Evolutionary conservation across 208 protist genomes (phyloP), one percentile per base, ranked within the genome.

Genomic region (Lotmaria passim): DNA sequence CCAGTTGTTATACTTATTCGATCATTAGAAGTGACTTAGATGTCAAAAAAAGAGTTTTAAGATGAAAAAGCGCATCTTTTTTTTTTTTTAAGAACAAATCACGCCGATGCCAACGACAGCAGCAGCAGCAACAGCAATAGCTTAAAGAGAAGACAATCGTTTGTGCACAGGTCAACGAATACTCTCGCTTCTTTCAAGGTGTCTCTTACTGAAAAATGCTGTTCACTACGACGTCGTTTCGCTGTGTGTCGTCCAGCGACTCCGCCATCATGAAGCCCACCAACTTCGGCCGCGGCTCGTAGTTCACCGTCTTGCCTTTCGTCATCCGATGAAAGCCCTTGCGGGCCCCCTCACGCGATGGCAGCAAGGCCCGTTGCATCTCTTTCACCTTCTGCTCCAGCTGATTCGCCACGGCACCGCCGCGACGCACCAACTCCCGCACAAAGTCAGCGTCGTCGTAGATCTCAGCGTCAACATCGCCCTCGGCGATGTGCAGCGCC

Each of bases 371-470:
- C 24, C 63, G 31, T 14, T 88, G 61, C 50, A 82, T 75, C 17
- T 85, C 75, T 39, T 68, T 60, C 23, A 90, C 76, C 59, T 91
- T 84, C 75, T 91, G 73, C 60, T 91, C 71, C 41, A 95, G 69
- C 48, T 82, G 79, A 33, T 65, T 69, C 21, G 85, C 79, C 60
- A 83, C 73, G 14, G 59, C 61, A 17, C 88, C 91, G 26, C 86
- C 83, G 52, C 86, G 88, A 30, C 74, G 77, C 60, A 94, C 88
- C 53, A 93, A 69, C 58, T 96, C 91, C 2, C 86, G 83, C 43
- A 94, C 38, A 56, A 94, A 96, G 38, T 94, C 88, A 1, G 69
- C 76, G 75, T 96, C 91, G 33, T 96, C 82, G 58, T 88, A 94
- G 26, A 96, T 76, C 61, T 96, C 91, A 5, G 73, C 77, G 63